Conservation (phyloP, 106 monocot genomes). For the Dioscorea zingiberensis region DNA sequence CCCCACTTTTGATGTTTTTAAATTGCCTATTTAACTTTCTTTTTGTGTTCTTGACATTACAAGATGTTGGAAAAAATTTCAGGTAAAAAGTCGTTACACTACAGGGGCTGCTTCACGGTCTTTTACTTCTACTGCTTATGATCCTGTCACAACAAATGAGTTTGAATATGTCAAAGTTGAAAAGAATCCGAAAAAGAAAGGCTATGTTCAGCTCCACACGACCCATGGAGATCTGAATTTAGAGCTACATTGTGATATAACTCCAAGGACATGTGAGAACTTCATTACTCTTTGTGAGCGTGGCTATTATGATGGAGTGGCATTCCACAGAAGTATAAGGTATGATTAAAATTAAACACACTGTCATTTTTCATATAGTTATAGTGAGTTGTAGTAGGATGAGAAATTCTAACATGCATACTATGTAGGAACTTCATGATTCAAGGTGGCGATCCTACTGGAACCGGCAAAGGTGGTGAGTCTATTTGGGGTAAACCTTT, state of each 20-base stretch:
- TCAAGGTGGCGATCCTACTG: constrained; percentile 97
- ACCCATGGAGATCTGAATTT: constrained; percentile 90
- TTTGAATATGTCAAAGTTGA: constrained; percentile 92
- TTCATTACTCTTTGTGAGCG: constrained; percentile 95
- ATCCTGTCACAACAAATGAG: constrained; percentile 92
- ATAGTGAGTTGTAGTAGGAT: no score
- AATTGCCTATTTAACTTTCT: no score
- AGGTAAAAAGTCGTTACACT: constrained; percentile 91
- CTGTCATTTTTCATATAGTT: not conserved
- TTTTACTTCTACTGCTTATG: constrained; percentile 94
- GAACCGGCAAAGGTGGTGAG: constrained; percentile 85
- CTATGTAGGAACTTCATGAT: constrained; percentile 93
- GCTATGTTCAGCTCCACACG: constrained; percentile 95
- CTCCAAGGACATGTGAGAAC: constrained; percentile 92
- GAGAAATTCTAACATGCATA: no score
- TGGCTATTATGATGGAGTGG: constrained; percentile 86
- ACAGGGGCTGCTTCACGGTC: constrained; percentile 94
- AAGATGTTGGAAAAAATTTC: constrained; percentile 7
- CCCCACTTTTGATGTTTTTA: no score
- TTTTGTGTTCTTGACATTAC: not conserved
- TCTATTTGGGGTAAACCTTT: constrained; percentile 99
- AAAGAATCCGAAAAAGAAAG: constrained; percentile 94
- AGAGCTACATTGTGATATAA: constrained; percentile 92
- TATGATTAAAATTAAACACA: constrained; percentile 20
- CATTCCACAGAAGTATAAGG: constrained; percentile 94